Percentiles rank a stretch among this genome's conserved stretches.
Conservation (phyloP, 306 rosid genomes). For the Adenanthera pavonina region DNA sequence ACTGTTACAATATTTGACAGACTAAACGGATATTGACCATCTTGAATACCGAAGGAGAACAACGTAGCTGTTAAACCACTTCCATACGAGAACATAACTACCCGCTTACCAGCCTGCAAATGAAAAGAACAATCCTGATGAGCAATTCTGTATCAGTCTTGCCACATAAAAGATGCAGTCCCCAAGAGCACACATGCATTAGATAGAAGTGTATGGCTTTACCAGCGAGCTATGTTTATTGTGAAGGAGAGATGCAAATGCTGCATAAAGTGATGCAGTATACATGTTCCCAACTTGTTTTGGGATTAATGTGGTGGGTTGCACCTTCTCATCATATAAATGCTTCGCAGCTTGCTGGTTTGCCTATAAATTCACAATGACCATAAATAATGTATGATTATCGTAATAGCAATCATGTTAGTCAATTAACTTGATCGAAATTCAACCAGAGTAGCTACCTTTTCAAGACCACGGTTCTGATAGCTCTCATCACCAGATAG, state of each 20-base stretch:
- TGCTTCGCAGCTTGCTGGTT: slow-evolving; percentile 76
- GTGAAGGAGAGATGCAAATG: slow-evolving; percentile 79
- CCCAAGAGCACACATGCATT: not conserved
- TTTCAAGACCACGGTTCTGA: slow-evolving; percentile 82
- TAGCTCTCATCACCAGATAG: slow-evolving; percentile 74
- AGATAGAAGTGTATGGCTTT: slow-evolving; percentile 20
- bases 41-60: slow-evolving; percentile 68
- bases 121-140: slow-evolving; percentile 16
- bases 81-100: slow-evolving; percentile 82
- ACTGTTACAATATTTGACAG: slow-evolving; percentile 66
- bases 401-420: slow-evolving; percentile 5
- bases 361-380: slow-evolving; percentile 49
- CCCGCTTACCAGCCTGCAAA: slow-evolving; percentile 69
- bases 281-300: slow-evolving; percentile 93
- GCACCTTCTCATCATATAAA: slow-evolving; percentile 69
- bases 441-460: slow-evolving; percentile 52
- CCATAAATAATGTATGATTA: slow-evolving; percentile 13
- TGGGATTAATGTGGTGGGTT: slow-evolving; percentile 78
- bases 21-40: slow-evolving; percentile 69
- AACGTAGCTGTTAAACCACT: slow-evolving; percentile 84
- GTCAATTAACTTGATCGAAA: not conserved
- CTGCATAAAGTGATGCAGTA: slow-evolving; percentile 83
- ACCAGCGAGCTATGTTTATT: slow-evolving; percentile 65
- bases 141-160: slow-evolving; percentile 20
- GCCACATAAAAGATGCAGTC: not conserved